Percentiles rank a stretch among this genome's conserved stretches.
Conservation (phyloP, 345 rosid genomes). For the Citrus sp. region DNA sequence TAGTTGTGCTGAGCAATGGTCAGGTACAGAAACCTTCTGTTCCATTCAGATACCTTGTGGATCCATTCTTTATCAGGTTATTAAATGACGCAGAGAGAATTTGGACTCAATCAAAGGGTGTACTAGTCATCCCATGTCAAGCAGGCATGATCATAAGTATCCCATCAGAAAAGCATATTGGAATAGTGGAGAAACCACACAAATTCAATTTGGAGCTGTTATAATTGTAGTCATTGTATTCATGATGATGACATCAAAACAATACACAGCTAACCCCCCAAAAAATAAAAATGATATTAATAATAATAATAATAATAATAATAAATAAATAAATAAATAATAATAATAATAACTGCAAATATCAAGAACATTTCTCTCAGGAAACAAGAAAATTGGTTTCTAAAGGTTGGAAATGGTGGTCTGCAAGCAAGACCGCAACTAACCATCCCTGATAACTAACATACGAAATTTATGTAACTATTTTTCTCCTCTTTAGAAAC, state of each 20-base stretch:
- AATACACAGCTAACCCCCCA: not conserved
- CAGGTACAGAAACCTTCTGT: slow-evolving; percentile 12
- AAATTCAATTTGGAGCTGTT: not conserved
- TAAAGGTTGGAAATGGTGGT: not conserved
- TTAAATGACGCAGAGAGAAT: slow-evolving; percentile 21
- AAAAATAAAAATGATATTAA: not conserved
- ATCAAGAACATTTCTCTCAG: not conserved
- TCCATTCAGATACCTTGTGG: slow-evolving; percentile 21
- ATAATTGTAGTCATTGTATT: not conserved
- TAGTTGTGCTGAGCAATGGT: not conserved
- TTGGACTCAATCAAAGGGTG: slow-evolving; percentile 19
- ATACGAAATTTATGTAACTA: not conserved
- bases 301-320: too few relatives aligned
- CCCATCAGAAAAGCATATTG: slow-evolving; percentile 2
- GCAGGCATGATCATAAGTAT: slow-evolving; percentile 21
- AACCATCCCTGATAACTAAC: not conserved
- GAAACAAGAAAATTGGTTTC: not conserved
- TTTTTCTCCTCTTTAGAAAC: not conserved
- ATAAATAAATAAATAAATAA: too few relatives aligned
- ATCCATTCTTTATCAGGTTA: slow-evolving; percentile 23
- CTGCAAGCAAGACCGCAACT: not conserved
- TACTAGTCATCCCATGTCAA: slow-evolving; percentile 27
- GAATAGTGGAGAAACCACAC: not conserved
- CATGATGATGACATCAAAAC: not conserved
- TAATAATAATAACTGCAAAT: not conserved